phyloP scores from a whole-genome alignment of 2,329 filamentous ascomycete genomes.

The Pseudogymnoascus destructans region DNA sequence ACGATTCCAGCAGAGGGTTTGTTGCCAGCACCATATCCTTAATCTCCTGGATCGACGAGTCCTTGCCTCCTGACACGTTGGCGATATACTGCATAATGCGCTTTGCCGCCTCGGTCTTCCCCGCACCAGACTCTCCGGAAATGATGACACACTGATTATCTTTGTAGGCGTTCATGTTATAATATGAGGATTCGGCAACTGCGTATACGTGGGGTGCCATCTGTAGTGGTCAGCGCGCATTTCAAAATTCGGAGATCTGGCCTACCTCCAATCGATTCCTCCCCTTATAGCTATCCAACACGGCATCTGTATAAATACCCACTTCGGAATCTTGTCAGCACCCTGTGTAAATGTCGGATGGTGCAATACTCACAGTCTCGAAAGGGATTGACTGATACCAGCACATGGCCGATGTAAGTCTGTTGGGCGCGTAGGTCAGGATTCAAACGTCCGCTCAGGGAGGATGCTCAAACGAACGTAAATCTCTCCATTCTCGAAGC shows the following conservation, averaged over 20 bases:
- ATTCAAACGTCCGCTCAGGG: not conserved
- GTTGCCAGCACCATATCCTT: slow-evolving; percentile 99
- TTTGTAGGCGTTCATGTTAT: slow-evolving; percentile 99
- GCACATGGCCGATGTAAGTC: slow-evolving; percentile 98
- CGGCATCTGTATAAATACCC: slow-evolving; percentile 92
- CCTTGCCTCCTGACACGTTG: slow-evolving; percentile 72
- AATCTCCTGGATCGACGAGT: slow-evolving; percentile 73
- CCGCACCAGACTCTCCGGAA: slow-evolving; percentile 92
- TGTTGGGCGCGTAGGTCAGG: slow-evolving; percentile 23
- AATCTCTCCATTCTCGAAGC: slow-evolving; percentile 94
- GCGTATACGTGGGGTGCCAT: slow-evolving; percentile 93
- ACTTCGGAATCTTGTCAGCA: slow-evolving; percentile 37
- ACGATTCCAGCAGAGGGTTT: slow-evolving; percentile 91
- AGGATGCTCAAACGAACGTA: slow-evolving; percentile 47
- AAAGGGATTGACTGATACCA: slow-evolving; percentile 98
- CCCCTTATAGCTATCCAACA: slow-evolving; percentile 85
- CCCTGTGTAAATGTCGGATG: not conserved
- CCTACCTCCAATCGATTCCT: slow-evolving; percentile 83
- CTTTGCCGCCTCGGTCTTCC: slow-evolving; percentile 97
- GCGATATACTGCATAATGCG: slow-evolving; percentile 99
- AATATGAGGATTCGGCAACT: slow-evolving; percentile 91
- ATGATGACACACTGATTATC: slow-evolving; percentile 99
- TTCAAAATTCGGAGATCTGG: not conserved
- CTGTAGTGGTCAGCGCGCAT: slow-evolving; percentile 20
- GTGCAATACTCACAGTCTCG: slow-evolving; percentile 51